Base-by-base conservation (phyloP, 441 rosid species). In the Bruguiera hainesii region DNA sequence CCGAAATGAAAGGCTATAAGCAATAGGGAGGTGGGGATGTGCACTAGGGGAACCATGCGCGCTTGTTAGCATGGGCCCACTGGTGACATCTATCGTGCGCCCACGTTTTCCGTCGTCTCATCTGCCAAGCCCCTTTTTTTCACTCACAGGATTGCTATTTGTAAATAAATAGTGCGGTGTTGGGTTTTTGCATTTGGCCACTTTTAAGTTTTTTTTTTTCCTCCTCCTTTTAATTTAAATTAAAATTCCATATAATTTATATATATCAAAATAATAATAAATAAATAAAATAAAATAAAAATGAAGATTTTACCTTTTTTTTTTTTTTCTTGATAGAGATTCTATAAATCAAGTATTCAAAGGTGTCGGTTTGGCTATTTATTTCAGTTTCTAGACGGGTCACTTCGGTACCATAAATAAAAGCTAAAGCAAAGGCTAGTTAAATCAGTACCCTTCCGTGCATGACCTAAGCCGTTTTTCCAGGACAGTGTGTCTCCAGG, bases 391-490 rank as follows among this genome's bases (percentile, higher is more conserved):
- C 50, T 20, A 46, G 30, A 11, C 7, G 19, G 16, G 48, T 30
- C 52, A 5, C 23, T 18, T 37, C 42, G 48, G 64, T 25, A 20
- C 46, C 31, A 53, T 15, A 50, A 35, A 35, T 2, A 64, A 56
- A 66, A 56, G 16, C 23, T 57, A 5, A 55, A 61, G 70, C 60
- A 33, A 25, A 60, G 20, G 11, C 67, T 73, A 29, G 73, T 77
- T 77, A 64, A 72, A 81, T 81, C 83, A 73, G 83, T 75, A 74
- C 80, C 79, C 81, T 37, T 79, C 84, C 80, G 75, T 77, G 81
- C 79, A 70, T 20, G 21, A 61, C 77, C 73, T 4, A 10, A 26
- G 59, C 61, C 80, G 69, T 64, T 73, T 63, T 65, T 78, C 26
- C 51, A 74, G 83, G 86, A 56, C 30, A 5, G 39, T 81, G 39